Percentiles rank a stretch among this genome's conserved stretches.
phyloP scores from a whole-genome alignment of 805 yeast species.

The Ogataea nakhonphanomensis region DNA sequence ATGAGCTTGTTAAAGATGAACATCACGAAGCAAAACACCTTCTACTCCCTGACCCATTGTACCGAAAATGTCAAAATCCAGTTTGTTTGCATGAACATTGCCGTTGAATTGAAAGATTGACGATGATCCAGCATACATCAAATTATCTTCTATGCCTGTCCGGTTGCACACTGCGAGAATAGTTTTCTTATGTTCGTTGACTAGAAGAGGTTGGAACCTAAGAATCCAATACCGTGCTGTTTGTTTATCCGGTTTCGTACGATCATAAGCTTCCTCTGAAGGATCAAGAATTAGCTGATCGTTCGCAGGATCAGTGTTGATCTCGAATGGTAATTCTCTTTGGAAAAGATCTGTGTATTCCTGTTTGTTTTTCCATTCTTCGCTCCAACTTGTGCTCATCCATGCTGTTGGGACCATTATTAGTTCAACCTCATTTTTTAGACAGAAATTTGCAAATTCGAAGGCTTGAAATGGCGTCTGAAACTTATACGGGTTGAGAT shows the following conservation, averaged over 20 bases:
- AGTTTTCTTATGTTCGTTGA: slow-evolving; percentile 17
- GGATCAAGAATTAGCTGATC: slow-evolving; percentile 8
- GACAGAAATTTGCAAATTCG: slow-evolving; percentile 63
- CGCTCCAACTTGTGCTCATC: slow-evolving; percentile 50
- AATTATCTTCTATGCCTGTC: slow-evolving; percentile 69
- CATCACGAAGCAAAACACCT: slow-evolving; percentile 60
- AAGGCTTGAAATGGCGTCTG: slow-evolving; percentile 70
- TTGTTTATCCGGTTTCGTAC: slow-evolving; percentile 21
- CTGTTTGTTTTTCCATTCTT: slow-evolving; percentile 22
- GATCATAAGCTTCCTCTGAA: slow-evolving; percentile 10
- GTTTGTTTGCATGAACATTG: slow-evolving; percentile 22
- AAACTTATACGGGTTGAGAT: slow-evolving; percentile 82
- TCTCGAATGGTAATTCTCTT: slow-evolving; percentile 16
- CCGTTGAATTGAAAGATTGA: slow-evolving; percentile 55
- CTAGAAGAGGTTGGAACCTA: slow-evolving; percentile 42
- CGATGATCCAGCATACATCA: slow-evolving; percentile 66
- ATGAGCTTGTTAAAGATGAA: slow-evolving; percentile 34
- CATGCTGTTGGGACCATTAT: slow-evolving; percentile 85
- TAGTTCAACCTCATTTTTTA: slow-evolving; percentile 45
- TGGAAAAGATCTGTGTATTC: slow-evolving; percentile 21
- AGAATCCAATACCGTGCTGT: slow-evolving; percentile 61
- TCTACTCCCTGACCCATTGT: slow-evolving; percentile 61
- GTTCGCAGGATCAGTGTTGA: slow-evolving; percentile 13
- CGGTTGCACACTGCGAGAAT: slow-evolving; percentile 62
- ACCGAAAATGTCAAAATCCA: slow-evolving; percentile 52